A percentile compares a stretch with the other conserved stretches of the same genome.
These are phyloP conservation scores for Leccinum fuscescens DNA, from an alignment of 1,284 basidiomycete genomes.

Conservation along the genomic window DNA sequence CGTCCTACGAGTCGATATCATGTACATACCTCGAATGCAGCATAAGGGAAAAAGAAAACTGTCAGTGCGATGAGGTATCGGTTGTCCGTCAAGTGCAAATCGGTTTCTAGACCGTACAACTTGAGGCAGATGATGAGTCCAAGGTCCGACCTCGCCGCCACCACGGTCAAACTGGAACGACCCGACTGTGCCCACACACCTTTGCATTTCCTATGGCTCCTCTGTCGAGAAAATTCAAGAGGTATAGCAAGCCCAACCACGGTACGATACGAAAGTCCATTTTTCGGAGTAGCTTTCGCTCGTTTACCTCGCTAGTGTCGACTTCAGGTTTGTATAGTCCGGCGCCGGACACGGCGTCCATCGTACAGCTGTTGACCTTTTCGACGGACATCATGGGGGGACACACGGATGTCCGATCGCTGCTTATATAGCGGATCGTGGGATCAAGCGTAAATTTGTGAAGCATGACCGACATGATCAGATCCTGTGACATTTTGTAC, in stretches of 20 bases:
- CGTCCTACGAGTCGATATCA: not conserved
- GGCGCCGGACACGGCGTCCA: not conserved
- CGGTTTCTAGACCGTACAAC: conserved; percentile 48
- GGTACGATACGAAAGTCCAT: conserved; percentile 54
- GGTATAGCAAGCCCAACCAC: conserved; percentile 59
- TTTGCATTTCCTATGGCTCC: conserved; percentile 67
- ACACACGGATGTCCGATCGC: not conserved
- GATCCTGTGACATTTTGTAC: not conserved
- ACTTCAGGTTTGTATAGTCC: conserved; percentile 37
- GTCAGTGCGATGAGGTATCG: conserved; percentile 57
- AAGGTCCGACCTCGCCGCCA: conserved; percentile 5
- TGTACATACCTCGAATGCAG: conserved; percentile 47
- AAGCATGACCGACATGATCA: not conserved
- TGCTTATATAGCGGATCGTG: conserved; percentile 2
- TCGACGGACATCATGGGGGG: conserved; percentile 6
- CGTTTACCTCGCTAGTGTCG: conserved; percentile 42
- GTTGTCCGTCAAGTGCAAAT: conserved; percentile 47
- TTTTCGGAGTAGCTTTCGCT: conserved; percentile 47
- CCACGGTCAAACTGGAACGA: not conserved
- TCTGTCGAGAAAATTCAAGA: conserved; percentile 62
- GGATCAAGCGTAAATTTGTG: not conserved
- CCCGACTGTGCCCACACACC: conserved; percentile 34
- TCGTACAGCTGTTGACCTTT: not conserved
- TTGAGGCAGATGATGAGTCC: conserved; percentile 17
- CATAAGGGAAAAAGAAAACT: conserved; percentile 58